phyloP scores from a whole-genome alignment of 2,329 filamentous ascomycete species.

The Ophiostoma sp. region DNA sequence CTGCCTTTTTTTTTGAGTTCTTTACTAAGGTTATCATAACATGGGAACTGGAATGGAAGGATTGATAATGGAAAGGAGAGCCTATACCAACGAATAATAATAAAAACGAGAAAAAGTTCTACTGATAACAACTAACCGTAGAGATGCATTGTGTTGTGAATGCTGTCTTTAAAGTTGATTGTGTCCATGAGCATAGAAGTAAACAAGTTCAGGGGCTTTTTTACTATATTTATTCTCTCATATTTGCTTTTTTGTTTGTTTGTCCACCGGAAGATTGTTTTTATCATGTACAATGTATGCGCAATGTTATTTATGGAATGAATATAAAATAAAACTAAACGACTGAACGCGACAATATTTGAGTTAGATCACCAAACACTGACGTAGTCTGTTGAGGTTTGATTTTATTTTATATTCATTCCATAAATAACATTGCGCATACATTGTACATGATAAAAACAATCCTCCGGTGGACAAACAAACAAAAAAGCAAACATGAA shows the following conservation, averaged over 20 bases:
- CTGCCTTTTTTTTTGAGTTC: background rate
- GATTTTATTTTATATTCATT: background rate
- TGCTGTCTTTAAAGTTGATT: background rate
- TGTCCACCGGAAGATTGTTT: background rate
- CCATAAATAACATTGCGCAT: slow-evolving; percentile 3
- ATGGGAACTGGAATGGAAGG: background rate
- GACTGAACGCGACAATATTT: too few relatives aligned
- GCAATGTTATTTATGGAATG: slow-evolving; percentile 6
- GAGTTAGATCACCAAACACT: background rate
- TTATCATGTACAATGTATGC: slow-evolving; percentile 11
- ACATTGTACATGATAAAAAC: background rate
- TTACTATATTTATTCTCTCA: slow-evolving; percentile 1
- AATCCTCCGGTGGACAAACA: background rate
- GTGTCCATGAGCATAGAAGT: too few relatives aligned
- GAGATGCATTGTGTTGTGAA: background rate
- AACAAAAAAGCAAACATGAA: background rate
- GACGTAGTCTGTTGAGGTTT: background rate
- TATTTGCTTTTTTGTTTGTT: background rate
- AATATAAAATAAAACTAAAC: background rate
- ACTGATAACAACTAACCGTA: background rate
- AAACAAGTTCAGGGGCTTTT: slow-evolving; percentile 9
- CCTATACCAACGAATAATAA: background rate
- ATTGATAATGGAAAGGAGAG: background rate
- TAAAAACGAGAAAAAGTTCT: background rate
- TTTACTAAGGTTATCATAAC: background rate